phyloP scores from a whole-genome alignment of 2,329 filamentous ascomycete genomes.

The Simplicillium sp. region DNA sequence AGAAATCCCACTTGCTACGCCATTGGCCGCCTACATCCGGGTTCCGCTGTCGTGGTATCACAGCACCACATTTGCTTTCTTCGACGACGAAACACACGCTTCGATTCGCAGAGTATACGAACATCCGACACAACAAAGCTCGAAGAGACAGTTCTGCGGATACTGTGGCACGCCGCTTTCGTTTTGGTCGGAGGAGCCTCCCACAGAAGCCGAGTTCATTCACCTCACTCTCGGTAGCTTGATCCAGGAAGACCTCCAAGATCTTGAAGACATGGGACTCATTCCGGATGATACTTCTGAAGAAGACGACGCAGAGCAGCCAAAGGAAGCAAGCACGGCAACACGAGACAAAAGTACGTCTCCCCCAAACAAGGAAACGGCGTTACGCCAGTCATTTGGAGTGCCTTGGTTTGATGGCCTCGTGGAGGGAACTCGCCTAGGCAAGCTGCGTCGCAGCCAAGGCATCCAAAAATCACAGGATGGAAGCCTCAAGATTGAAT shows the following conservation, averaged over 20 bases:
- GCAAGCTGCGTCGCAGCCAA: conserved; percentile 54
- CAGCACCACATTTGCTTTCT: conserved; percentile 64
- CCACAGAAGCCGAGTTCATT: conserved; percentile 66
- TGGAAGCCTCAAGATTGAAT: conserved; percentile 60
- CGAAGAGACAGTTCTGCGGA: conserved; percentile 76
- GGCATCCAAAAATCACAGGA: conserved; percentile 46
- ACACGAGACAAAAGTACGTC: conserved; percentile 13
- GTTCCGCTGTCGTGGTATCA: conserved; percentile 76
- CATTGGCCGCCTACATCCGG: conserved; percentile 72
- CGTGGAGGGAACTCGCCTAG: conserved; percentile 65
- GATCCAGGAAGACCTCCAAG: conserved; percentile 56
- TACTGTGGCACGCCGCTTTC: conserved; percentile 82
- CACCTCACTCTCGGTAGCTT: conserved; percentile 74
- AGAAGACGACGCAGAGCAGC: conserved; percentile 17
- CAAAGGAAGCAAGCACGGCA: conserved; percentile 13
- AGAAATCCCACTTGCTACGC: conserved; percentile 60
- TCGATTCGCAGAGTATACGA: conserved; percentile 60
- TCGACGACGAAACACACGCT: conserved; percentile 64
- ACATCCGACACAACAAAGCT: conserved; percentile 43
- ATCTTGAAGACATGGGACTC: conserved; percentile 67
- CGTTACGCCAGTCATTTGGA: conserved; percentile 50
- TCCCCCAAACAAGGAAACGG: conserved; percentile 18
- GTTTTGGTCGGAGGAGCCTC: conserved; percentile 70
- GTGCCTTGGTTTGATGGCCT: conserved; percentile 82
- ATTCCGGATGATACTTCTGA: conserved; percentile 37